Percentiles rank a stretch among this genome's conserved stretches.
Conservation (phyloP, 1,284 basidiomycete species). For the Marasmius oreades region DNA sequence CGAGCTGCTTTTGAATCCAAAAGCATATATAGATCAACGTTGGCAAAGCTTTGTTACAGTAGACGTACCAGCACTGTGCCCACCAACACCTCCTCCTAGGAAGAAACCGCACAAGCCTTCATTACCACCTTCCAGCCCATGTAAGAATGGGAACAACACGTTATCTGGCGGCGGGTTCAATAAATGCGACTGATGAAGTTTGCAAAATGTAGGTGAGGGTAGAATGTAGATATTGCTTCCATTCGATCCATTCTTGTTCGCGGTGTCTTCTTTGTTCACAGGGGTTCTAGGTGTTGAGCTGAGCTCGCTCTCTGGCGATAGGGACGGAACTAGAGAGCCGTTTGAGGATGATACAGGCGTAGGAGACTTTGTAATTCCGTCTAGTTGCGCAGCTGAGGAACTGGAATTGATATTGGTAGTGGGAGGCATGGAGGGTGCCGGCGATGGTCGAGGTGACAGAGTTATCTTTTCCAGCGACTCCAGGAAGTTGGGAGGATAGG, state of each 20-base stretch:
- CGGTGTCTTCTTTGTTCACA: background rate
- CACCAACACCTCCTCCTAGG: constrained; percentile 31
- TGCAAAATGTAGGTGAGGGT: constrained; percentile 51
- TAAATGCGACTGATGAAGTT: constrained; percentile 60
- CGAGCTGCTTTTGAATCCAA: constrained; percentile 12
- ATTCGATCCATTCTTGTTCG: background rate
- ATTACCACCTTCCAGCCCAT: constrained; percentile 79
- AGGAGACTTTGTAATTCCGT: background rate
- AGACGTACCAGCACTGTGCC: background rate
- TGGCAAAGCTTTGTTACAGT: constrained; percentile 1
- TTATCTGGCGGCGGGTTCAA: constrained; percentile 70
- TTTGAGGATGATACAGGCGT: background rate
- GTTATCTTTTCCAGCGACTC: background rate
- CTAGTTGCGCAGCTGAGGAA: background rate
- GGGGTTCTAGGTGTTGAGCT: background rate
- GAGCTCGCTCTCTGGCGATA: background rate
- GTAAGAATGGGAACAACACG: constrained; percentile 80
- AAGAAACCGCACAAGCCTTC: constrained; percentile 78
- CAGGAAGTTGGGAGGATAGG: background rate
- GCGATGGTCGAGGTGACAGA: background rate
- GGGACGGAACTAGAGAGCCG: background rate
- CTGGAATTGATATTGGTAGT: background rate
- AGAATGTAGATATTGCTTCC: constrained; percentile 26
- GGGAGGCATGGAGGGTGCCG: background rate
- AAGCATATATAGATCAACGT: constrained; percentile 1